Evolutionary conservation across 2,329 filamentous ascomycete genomes (phyloP).

Genomic region (Falciphora oryzae): DNA sequence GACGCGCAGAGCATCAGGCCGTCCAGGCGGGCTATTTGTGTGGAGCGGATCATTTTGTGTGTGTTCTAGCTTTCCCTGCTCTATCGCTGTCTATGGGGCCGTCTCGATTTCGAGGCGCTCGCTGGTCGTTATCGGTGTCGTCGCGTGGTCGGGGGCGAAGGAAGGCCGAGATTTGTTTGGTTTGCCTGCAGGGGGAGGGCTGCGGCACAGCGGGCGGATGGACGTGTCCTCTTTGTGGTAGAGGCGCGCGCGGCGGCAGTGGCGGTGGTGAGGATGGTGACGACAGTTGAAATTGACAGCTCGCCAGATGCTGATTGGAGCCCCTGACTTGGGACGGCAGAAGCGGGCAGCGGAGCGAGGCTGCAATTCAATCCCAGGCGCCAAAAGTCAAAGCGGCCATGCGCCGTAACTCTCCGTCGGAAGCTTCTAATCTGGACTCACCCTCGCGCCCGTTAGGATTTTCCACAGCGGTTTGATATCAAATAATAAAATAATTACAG

Average conservation of each 20-base stretch:
- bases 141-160: neutral
- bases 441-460: too few relatives aligned
- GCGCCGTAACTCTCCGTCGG: too few relatives aligned
- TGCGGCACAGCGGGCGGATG: too few relatives aligned
- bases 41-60: conserved; percentile 73
- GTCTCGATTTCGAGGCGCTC: neutral
- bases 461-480: too few relatives aligned
- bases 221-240: neutral
- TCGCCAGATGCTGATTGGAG: conserved; percentile 1
- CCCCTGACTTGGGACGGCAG: neutral
- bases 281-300: neutral
- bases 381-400: too few relatives aligned
- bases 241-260: too few relatives aligned
- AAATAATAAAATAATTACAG: too few relatives aligned
- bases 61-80: neutral
- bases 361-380: too few relatives aligned
- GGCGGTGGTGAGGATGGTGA: neutral
- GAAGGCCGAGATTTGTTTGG: too few relatives aligned
- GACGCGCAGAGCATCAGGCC: conserved; percentile 93
- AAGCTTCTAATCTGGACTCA: too few relatives aligned
- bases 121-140: neutral
- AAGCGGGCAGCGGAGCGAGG: neutral
- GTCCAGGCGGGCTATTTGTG: conserved; percentile 89
- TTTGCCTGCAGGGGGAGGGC: too few relatives aligned
- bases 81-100: too few relatives aligned